Evolutionary conservation across 257 asterid genomes (phyloP), one percentile per base, ranked within the genome.

Genomic region (Cruciata laevipes): DNA sequence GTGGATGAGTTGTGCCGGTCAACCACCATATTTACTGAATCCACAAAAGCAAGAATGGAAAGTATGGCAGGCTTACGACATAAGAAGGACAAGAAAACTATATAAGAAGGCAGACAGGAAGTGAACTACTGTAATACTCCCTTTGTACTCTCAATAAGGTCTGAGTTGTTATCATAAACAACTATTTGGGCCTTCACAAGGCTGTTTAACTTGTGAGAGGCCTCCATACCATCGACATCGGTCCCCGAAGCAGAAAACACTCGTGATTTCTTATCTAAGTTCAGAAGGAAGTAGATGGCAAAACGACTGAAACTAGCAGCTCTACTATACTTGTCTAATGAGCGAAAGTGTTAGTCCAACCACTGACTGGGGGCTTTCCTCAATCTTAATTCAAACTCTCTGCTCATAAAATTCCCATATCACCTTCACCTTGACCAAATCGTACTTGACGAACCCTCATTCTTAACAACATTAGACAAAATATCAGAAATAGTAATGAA

Each of bases 151-250:
- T 85, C 69, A 70, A 87, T 84, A 69, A 76, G 87, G 68, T 84
- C 77, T 16, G 99, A 93, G 73, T 86, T 80, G 83, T 83, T 89
- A 78, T 88, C 97, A 67, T 80, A 78, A 66, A 90, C 76, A 63
- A 85, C 76, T 49, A 90, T 83, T 78, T 93, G 99, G 75, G 99
- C 96, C 80, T 85, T 90, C 77, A 93, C 99, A 76, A 93, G 90
- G 81, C 92, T 93, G 81, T 85, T 88, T 66, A 85, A 73, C 63
- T 90, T 80, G 67, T 78, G 85, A 73, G 79, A 77, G 67, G 72
- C 79, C 56, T 82, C 87, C 49, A 60, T 2, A 2, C 30, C 30
- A 27, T 27, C 30, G 42, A 80, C 70, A 77, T 84, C 82, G 80
- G 74, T 75, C 77, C 83, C 96, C 74, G 77, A 58, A 60, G n/a